phyloP scores from a whole-genome alignment of 495 filamentous ascomycete species.

The Podospora comata region DNA sequence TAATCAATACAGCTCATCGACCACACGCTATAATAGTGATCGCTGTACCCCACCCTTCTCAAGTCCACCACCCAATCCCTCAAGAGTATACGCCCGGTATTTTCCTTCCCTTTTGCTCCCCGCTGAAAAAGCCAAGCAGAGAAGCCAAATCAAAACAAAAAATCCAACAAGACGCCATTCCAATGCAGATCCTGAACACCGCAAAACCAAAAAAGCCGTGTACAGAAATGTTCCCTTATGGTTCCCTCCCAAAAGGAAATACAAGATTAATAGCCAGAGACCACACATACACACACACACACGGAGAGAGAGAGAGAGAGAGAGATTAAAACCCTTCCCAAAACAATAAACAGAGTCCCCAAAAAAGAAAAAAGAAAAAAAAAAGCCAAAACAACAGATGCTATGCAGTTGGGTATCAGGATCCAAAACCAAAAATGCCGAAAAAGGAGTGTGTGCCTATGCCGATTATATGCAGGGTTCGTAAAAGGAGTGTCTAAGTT shows the following conservation, averaged over 20 bases:
- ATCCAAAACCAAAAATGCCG: conserved; percentile 29
- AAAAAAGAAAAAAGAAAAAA: no score
- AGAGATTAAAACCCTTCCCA: neutral
- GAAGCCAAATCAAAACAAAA: neutral
- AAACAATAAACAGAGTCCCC: conserved; percentile 17
- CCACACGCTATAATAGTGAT: neutral
- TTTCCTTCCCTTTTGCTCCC: neutral
- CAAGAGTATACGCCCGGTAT: neutral
- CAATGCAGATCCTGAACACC: conserved; percentile 19
- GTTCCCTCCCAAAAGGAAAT: conserved; percentile 7
- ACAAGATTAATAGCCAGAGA: neutral
- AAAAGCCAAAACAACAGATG: conserved; percentile 45
- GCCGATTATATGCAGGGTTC: conserved; percentile 22
- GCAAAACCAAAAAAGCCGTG: conserved; percentile 4
- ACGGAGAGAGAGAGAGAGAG: neutral
- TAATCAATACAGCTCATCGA: neutral
- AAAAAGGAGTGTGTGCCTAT: conserved; percentile 40
- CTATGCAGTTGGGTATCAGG: conserved; percentile 52
- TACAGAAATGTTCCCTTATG: conserved; percentile 3
- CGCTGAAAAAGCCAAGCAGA: neutral
- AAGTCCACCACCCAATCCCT: neutral
- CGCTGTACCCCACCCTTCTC: neutral
- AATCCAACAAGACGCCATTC: conserved; percentile 15
- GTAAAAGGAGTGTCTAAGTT: conserved; percentile 40
- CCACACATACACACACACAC: no score